These are phyloP conservation scores for Lasiodiplodia sp. DNA, from an alignment of 2,329 filamentous ascomycete species.

Conservation along the genomic window DNA sequence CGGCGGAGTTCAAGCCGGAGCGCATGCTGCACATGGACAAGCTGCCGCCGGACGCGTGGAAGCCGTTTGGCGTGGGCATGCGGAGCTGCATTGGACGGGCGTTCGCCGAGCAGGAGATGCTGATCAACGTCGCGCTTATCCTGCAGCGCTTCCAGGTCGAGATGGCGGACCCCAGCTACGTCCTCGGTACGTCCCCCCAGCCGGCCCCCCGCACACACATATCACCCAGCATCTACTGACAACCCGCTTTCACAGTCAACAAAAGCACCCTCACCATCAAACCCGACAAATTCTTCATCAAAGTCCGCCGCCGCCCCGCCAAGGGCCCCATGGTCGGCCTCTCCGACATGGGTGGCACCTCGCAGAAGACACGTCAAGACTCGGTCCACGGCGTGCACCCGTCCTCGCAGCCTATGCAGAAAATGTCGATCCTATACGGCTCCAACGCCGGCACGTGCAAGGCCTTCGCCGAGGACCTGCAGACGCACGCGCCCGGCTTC, in stretches of 20 bases:
- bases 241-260: no score
- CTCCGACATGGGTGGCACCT: not conserved
- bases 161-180: conserved; percentile 67
- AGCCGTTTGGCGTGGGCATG: conserved; percentile 75
- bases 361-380: not conserved
- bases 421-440: conserved; percentile 74
- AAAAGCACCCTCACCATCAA: conserved; percentile 68
- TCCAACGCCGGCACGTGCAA: conserved; percentile 80
- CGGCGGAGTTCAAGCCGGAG: conserved; percentile 48
- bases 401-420: conserved; percentile 36
- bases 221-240: no score
- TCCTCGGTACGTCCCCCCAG: no score
- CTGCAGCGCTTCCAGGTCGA: conserved; percentile 76
- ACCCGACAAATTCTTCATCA: conserved; percentile 68
- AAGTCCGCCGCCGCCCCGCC: conserved; percentile 31
- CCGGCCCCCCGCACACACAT: no score
- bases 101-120: conserved; percentile 76
- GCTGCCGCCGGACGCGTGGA: conserved; percentile 39
- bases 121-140: conserved; percentile 46
- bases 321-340: not conserved
- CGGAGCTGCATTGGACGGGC: conserved; percentile 75
- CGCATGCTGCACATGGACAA: conserved; percentile 72
- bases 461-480: conserved; percentile 69
- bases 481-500: conserved; percentile 63
- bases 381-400: not conserved